Base-by-base conservation (phyloP, 1,284 basidiomycete genomes). In the Rhodotorula sp. region DNA sequence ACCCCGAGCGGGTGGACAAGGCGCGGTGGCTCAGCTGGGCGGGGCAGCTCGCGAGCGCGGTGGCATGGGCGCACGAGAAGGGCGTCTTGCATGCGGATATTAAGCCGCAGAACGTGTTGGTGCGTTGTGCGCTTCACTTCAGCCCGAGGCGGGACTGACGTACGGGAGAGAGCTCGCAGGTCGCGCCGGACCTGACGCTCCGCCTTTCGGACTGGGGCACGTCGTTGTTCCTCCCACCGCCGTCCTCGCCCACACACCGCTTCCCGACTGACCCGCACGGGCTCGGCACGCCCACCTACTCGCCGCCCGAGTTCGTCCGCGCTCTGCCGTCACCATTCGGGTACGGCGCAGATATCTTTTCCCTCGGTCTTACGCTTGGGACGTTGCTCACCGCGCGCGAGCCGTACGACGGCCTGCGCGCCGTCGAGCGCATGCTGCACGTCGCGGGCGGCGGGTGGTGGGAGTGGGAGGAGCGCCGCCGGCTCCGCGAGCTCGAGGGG, bases 201-300 rank as follows among this genome's bases (percentile, higher is more conserved):
- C 81, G 82, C 7, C 77, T 85, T 27, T 82, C 82, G 37, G 85
- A 85, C 75, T 85, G 84, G 73, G 83, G 83, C 64, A 83, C 82
- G 34, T 82, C 83, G 12, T 77, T 85, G 27, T 80, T 84, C 63
- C 79, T 84, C 46, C 70, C 77, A 0, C 65, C 72, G 13, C 34
- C 69, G 4, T 34, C 48, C 2, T 67, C 69, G 0, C 50, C 66
- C 9, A 78, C 82, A 29, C 79, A 81, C 2, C 32, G 59, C 22
- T 67, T 77, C 48, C 80, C 76, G 12, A 67, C 69, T 44, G 69
- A 82, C 61, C 83, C 83, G 1, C 81, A 80, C 32, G 84, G 84
- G 19, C 80, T 84, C 15, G 85, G 85, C 39, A 85, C 85, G 1
- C 80, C 84, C 5, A 79, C 83, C 0, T 86, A 85, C 79, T 82